These are phyloP conservation scores for Calendula officinalis DNA, from an alignment of 129 eudicot species.

Conservation along the genomic window DNA sequence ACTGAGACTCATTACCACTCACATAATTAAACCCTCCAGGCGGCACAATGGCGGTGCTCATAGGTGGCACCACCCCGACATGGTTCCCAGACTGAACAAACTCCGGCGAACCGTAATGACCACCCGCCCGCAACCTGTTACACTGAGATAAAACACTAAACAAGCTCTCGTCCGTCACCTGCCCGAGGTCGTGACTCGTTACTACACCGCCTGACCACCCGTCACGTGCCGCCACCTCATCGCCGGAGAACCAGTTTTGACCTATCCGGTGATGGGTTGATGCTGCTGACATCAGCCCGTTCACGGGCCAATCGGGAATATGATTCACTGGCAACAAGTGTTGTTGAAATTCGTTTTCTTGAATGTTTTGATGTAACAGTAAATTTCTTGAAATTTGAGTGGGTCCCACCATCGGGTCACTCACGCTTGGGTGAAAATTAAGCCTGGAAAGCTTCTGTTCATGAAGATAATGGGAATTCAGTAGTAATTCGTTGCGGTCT, in stretches of 20 bases:
- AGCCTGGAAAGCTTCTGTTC: conserved; percentile 47
- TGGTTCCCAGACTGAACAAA: conserved; percentile 47
- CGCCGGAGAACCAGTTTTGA: conserved; percentile 61
- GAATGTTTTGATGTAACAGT: conserved; percentile 50
- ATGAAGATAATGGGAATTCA: conserved; percentile 44
- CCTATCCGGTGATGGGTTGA: conserved; percentile 34
- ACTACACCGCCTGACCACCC: conserved; percentile 52
- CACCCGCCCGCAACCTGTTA: conserved; percentile 43
- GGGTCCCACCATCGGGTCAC: conserved; percentile 38
- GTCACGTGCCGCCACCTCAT: conserved; percentile 35
- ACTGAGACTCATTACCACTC: conserved; percentile 47
- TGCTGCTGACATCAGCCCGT: no score
- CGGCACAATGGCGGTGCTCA: conserved; percentile 28
- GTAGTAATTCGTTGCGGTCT: conserved; percentile 54
- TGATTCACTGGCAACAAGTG: conserved; percentile 37
- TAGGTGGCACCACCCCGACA: conserved; percentile 36
- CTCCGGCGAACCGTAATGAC: conserved; percentile 40
- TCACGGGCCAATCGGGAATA: conserved; percentile 59
- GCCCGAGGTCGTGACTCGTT: conserved; percentile 38
- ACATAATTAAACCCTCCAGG: conserved; percentile 44
- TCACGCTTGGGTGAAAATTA: conserved; percentile 39
- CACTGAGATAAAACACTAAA: conserved; percentile 65
- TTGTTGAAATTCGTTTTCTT: conserved; percentile 53
- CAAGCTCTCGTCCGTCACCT: conserved; percentile 57
- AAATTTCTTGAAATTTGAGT: conserved; percentile 46